Evolutionary conservation across 306 rosid species (phyloP), one percentile per base, ranked within the genome.

Genomic region (Rosa persica): DNA sequence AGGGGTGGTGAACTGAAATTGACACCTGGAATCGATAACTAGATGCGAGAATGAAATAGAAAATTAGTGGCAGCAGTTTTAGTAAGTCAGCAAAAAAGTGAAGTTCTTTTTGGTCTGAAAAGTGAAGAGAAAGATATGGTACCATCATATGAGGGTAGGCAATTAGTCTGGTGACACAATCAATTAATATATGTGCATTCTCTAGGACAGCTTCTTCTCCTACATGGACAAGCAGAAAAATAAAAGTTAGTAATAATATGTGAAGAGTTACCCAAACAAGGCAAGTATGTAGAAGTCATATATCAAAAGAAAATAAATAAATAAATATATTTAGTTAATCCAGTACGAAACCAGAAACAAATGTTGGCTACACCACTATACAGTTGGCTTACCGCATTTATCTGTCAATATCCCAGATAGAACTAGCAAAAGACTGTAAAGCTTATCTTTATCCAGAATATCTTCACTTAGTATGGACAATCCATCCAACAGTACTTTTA

Each of bases 361-460:
- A 51, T 36, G 27, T 49, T 30, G 12, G 48, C 76, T 72, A 27
- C 30, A 72, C 5, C 40, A 11, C 43, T 27, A 70, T 55, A 67
- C 25, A 44, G 81, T 81, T 16, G 73, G 65, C 84, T 85, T 89
- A 92, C 98, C 98, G 34, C 78, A 87, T 85, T 80, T 91, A 75
- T 91, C 93, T 0, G 90, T 95, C 85, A 95, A 78, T 77, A 95
- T 86, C 85, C 96, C 98, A 76, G 98, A 92, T 73, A 95, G 85
- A 74, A 95, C 91, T 77, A 95, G 91, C 85, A 95, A 86, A 72
- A 95, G 92, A 76, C 86, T 81, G 80, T 91, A 91, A 78, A 95
- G 83, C 64, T 84, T 73, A 77, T 95, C 89, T 85, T 85, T 88
- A 80, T 95, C 94, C 81, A 78, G 80, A 77, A 76, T 70, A 85